These are phyloP conservation scores for Penicillium argentinense DNA, from an alignment of 495 filamentous ascomycete genomes.

Conservation along the genomic window DNA sequence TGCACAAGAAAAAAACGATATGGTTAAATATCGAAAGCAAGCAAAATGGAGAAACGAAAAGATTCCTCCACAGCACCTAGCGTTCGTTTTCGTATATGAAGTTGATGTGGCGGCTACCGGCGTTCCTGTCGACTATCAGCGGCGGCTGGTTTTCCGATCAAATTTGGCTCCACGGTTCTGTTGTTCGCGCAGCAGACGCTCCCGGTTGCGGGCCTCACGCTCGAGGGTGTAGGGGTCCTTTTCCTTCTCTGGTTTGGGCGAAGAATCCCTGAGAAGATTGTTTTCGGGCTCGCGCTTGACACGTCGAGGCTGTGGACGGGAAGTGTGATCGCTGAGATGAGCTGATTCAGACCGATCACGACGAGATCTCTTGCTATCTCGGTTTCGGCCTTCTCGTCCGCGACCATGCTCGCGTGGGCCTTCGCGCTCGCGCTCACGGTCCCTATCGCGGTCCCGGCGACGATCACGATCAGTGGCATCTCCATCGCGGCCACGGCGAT, in stretches of 20 bases:
- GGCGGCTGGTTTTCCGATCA: constrained; percentile 29
- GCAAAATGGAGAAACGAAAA: no score
- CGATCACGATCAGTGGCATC: constrained; percentile 39
- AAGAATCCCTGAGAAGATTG: constrained; percentile 20
- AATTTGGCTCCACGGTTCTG: constrained; percentile 64
- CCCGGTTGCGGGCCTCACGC: constrained; percentile 72
- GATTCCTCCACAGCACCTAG: constrained; percentile 13
- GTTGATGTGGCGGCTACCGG: constrained; percentile 51
- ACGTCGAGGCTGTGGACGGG: constrained; percentile 42
- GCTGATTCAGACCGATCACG: constrained; percentile 51
- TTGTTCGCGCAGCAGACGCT: constrained; percentile 74
- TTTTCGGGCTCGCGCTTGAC: constrained; percentile 35
- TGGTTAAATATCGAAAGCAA: not conserved
- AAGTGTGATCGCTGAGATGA: constrained; percentile 33
- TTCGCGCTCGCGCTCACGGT: constrained; percentile 29
- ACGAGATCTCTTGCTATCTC: constrained; percentile 56
- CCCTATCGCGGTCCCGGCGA: constrained; percentile 34
- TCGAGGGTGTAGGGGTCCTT: constrained; percentile 74
- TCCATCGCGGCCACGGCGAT: constrained; percentile 32
- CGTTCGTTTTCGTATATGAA: constrained; percentile 65
- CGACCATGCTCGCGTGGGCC: constrained; percentile 36
- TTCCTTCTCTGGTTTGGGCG: constrained; percentile 32
- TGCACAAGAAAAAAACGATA: no score
- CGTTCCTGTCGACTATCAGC: constrained; percentile 55
- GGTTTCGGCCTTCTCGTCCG: constrained; percentile 49